These are phyloP conservation scores for Thymus quinquecostatus DNA, from an alignment of 257 asterid genomes.

Conservation along the genomic window DNA sequence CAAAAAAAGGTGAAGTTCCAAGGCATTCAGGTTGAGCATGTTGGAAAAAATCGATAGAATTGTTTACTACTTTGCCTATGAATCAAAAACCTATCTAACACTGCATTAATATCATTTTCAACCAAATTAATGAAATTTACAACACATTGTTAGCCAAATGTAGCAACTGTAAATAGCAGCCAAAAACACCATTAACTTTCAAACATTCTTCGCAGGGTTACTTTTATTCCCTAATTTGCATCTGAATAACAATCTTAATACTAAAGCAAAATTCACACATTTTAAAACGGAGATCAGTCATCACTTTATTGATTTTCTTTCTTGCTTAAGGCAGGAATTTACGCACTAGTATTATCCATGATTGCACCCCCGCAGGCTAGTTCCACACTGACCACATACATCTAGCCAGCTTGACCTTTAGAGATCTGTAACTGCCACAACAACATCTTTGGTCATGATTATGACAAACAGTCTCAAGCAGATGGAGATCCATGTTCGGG, in stretches of 20 bases:
- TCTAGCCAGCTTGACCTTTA: not conserved
- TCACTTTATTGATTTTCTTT: constrained; percentile 22
- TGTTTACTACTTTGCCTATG: not conserved
- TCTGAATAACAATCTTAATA: not conserved
- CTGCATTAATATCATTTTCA: not conserved
- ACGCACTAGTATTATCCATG: not conserved
- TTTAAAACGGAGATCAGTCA: constrained; percentile 6
- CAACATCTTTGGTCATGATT: constrained; percentile 32
- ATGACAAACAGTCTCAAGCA: constrained; percentile 29
- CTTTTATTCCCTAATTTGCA: constrained; percentile 10
- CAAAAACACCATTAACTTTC: constrained; percentile 4
- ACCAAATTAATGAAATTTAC: not conserved
- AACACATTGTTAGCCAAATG: not conserved
- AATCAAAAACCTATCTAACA: not conserved
- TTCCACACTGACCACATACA: not conserved
- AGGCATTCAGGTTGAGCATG: not conserved
- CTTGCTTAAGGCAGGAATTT: constrained; percentile 4
- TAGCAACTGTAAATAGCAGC: not conserved
- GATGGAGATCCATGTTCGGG: constrained; percentile 35
- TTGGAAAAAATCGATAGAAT: not conserved
- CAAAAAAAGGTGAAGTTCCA: not conserved
- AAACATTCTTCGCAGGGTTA: constrained; percentile 3
- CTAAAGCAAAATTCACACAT: constrained; percentile 3
- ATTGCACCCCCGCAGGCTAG: not conserved
- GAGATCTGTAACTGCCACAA: constrained; percentile 31